phyloP scores from a whole-genome alignment of 768 basidiomycete genomes.

The Tricholoma sp. region DNA sequence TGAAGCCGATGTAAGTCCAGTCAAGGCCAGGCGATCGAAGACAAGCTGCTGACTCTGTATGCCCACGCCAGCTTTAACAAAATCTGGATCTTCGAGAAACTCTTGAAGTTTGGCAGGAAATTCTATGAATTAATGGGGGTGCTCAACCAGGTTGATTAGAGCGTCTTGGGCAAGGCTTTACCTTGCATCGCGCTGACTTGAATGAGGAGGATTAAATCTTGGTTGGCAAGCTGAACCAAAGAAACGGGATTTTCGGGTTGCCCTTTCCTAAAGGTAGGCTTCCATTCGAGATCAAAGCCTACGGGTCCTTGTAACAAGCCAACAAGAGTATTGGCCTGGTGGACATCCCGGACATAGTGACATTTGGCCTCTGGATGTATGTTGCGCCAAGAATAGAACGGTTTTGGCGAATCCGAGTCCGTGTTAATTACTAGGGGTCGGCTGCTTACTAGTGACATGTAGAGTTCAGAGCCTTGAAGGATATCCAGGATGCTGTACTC shows the following conservation, averaged over 20 bases:
- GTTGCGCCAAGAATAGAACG: conserved; percentile 32
- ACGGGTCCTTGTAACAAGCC: conserved; percentile 29
- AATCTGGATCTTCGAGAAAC: conserved; percentile 47
- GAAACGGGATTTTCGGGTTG: conserved; percentile 60
- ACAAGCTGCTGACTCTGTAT: conserved; percentile 53
- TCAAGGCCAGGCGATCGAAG: conserved; percentile 2
- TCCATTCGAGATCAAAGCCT: conserved; percentile 83
- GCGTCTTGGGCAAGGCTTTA: conserved; percentile 13
- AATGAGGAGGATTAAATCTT: conserved; percentile 51
- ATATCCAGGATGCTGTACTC: not conserved
- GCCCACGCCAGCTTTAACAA: conserved; percentile 66
- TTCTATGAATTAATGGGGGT: conserved; percentile 25
- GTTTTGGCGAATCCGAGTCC: too few relatives aligned
- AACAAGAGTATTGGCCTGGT: conserved; percentile 28
- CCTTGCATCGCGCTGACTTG: conserved; percentile 60
- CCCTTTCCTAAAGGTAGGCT: conserved; percentile 53
- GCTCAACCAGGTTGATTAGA: not conserved
- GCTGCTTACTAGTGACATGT: too few relatives aligned
- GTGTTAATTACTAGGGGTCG: too few relatives aligned
- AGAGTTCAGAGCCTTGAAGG: too few relatives aligned
- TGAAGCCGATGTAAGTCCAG: conserved; percentile 20
- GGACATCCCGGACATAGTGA: conserved; percentile 31
- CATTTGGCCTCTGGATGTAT: conserved; percentile 25
- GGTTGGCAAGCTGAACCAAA: conserved; percentile 65
- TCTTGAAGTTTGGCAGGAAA: conserved; percentile 47